phyloP scores from a whole-genome alignment of 257 asterid species.

The Vinca minor region DNA sequence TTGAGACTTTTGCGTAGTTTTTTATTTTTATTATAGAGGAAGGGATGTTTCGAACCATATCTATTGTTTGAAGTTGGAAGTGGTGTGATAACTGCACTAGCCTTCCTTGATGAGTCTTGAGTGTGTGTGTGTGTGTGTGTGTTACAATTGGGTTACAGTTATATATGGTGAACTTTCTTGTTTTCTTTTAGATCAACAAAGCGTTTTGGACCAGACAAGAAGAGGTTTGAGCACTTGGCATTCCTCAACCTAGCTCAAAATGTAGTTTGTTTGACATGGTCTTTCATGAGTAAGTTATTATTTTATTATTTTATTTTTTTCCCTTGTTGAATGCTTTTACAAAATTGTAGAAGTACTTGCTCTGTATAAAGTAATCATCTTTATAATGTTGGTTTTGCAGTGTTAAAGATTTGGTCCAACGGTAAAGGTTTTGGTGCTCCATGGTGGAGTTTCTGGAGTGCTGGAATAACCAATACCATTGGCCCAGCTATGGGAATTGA shows the following conservation, averaged over 20 bases:
- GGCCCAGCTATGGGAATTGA: slow-evolving; percentile 99
- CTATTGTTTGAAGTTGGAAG: too few species aligned
- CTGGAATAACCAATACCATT: slow-evolving; percentile 87
- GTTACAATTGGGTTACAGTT: background rate
- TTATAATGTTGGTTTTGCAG: slow-evolving; percentile 30
- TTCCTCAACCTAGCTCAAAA: slow-evolving; percentile 88
- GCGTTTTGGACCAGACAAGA: slow-evolving; percentile 69
- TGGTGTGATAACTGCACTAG: too few species aligned
- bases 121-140: too few species aligned
- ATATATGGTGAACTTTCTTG: background rate
- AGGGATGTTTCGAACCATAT: too few species aligned
- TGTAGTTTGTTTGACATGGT: slow-evolving; percentile 91
- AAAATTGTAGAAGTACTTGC: background rate
- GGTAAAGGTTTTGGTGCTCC: slow-evolving; percentile 77
- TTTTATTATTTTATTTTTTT: background rate
- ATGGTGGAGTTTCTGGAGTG: slow-evolving; percentile 99
- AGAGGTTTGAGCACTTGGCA: slow-evolving; percentile 97
- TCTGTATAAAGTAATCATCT: background rate
- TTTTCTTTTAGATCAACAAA: slow-evolving; percentile 64
- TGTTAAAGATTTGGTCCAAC: slow-evolving; percentile 78
- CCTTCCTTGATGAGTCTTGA: too few species aligned
- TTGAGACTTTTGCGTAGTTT: too few species aligned
- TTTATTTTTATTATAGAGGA: too few species aligned
- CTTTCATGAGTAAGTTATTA: slow-evolving; percentile 66
- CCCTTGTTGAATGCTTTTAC: background rate